Base-by-base conservation (phyloP, 139 green algal genomes). In the Chlorella vulgaris region DNA sequence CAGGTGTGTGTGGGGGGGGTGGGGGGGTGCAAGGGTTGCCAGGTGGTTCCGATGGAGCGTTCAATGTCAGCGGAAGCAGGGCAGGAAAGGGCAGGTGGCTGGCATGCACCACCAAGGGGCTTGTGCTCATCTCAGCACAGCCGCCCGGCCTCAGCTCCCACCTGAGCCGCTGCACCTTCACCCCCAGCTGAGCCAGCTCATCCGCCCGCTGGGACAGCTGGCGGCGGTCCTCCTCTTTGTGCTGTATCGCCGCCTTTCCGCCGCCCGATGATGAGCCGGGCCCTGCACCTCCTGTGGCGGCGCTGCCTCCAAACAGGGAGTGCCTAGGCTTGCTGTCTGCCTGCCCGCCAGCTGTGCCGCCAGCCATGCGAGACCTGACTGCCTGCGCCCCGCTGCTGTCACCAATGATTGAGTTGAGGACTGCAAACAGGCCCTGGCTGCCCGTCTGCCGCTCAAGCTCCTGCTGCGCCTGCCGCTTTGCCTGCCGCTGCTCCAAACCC, bases 371-470 rank as follows among this genome's bases (percentile, higher is more conserved):
- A n/a, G n/a, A n/a, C n/a, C n/a, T 81, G 15, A 70, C 78, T 2
- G 53, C 29, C 24, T 67, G 65, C 39, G 78, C 78, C 66, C n/a
- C 29, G 51, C 51, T 63, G 51, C 7, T 29, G 8, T 83, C 78
- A 2, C 68, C 78, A 24, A 78, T 71, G 8, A 78, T 61, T 6
- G 24, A 51, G 53, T 83, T 71, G 1, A 83, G 51, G 26, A 83
- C 51, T 3, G 78, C 78, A 83, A 83, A 83, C 36, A 83, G 38
- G 13, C 78, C 78, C 28, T 55, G 67, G 36, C 19, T 62, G 47
- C 78, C 78, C 1, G 78, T 83, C 28, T 53, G 7, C 36, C n/a
- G 33, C 55, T 83, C 78, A 36, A 83, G 51, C 53, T 78, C 38
- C 1, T 29, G 51, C 53, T 78, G 78, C 26, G 29, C n/a, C 21